Base-by-base conservation (phyloP, 1,139 yeast species). In the Saccharomycopsis crataegensis region DNA sequence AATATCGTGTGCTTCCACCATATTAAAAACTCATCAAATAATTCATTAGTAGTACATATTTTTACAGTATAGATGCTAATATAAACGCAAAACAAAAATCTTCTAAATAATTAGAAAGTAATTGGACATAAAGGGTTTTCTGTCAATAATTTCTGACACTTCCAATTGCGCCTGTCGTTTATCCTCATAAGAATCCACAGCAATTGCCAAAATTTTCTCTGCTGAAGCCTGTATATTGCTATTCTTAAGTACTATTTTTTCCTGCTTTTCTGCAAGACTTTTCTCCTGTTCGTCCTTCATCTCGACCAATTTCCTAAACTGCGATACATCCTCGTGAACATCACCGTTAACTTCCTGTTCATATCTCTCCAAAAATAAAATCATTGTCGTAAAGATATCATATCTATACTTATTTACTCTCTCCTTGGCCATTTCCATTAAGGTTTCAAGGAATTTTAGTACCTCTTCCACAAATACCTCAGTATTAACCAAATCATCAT, bases 321-420 rank as follows among this genome's bases (percentile, higher is more conserved):
- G 28, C 4, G 28, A 22, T 4, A 22, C 28, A 22, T 22, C 28
- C 28, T 22, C 28, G 4, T 22, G 28, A 22, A 22, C 28, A 22
- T 22, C 4, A 7, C 36, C 49, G 34, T 16, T n/a, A 16, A 47
- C n/a, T 38, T 50, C 57, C 11, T 28, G 34, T 17, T 51, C 32
- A 40, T 37, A 54, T 38, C 52, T 36, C 34, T 47, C 48, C 12
- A 49, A 28, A 33, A 51, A 54, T 9, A 48, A 8, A 11, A 44
- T 17, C 14, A 54, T 12, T 8, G 44, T 54, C 11, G 52, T 32
- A 6, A 54, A 14, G 7, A 54, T 40, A 31, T 54, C 57, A 42
- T 47, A 54, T 38, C 48, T 51, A 40, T 54, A 51, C 5, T 46
- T 46, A 33, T 31, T 41, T 8, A 43, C 33, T 22, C 50, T 22